phyloP scores from a whole-genome alignment of 2,329 filamentous ascomycete species.

The Elsinoe necatrix region DNA sequence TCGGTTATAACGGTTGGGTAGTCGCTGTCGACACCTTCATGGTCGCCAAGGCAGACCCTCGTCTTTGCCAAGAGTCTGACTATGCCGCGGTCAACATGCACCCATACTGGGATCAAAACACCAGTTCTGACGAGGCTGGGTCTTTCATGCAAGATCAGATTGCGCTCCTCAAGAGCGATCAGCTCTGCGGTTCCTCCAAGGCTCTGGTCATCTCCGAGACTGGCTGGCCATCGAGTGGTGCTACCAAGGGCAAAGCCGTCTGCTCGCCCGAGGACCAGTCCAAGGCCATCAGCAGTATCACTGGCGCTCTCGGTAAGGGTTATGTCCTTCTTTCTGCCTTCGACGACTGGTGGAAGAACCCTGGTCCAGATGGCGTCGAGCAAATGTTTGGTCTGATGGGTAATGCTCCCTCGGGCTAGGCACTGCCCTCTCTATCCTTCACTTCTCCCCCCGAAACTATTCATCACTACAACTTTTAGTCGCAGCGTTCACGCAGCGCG shows the following conservation, averaged over 20 bases:
- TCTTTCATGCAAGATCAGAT: slow-evolving; percentile 55
- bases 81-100: slow-evolving; percentile 77
- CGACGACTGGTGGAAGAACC: slow-evolving; percentile 70
- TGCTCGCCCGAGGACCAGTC: slow-evolving; percentile 60
- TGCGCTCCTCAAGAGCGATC: slow-evolving; percentile 28
- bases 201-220: slow-evolving; percentile 69
- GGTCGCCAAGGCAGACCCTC: slow-evolving; percentile 58
- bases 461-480: slow-evolving; percentile 4
- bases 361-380: slow-evolving; percentile 60
- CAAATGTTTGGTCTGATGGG: slow-evolving; percentile 57
- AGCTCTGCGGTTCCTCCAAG: slow-evolving; percentile 42
- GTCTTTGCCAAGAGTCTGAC: slow-evolving; percentile 64
- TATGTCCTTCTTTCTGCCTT: slow-evolving; percentile 71
- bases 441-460: neutral
- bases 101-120: slow-evolving; percentile 68
- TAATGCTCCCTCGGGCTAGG: slow-evolving; percentile 1
- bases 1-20: slow-evolving; percentile 60
- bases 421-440: neutral
- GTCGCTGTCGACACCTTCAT: slow-evolving; percentile 74
- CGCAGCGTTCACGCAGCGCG: slow-evolving; percentile 10
- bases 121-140: slow-evolving; percentile 54
- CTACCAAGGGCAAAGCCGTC: slow-evolving; percentile 58
- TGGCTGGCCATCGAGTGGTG: slow-evolving; percentile 70
- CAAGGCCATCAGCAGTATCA: slow-evolving; percentile 57
- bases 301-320: slow-evolving; percentile 48